phyloP scores from a whole-genome alignment of 106 monocot species.

The Dendrobium catenatum region DNA sequence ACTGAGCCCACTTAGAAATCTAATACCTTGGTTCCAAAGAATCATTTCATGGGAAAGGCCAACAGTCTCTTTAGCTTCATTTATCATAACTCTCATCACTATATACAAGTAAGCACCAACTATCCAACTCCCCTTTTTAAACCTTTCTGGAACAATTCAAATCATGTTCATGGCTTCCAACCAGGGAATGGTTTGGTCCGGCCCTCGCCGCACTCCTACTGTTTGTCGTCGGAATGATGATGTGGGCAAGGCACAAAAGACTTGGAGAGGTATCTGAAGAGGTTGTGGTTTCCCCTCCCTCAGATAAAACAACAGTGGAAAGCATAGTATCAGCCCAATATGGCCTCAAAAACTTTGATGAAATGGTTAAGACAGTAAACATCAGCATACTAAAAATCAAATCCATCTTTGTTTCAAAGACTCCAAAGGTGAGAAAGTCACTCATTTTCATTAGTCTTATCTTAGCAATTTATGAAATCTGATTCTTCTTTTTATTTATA shows the following conservation, averaged over 20 bases:
- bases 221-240: slow-evolving; percentile 33
- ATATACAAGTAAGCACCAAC: slow-evolving; percentile 56
- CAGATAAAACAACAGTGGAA: slow-evolving; percentile 67
- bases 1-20: slow-evolving; percentile 38
- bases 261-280: slow-evolving; percentile 21
- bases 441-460: neutral
- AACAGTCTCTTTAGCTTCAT: slow-evolving; percentile 18
- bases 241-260: slow-evolving; percentile 32
- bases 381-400: slow-evolving; percentile 53
- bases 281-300: slow-evolving; percentile 39
- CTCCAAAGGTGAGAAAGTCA: slow-evolving; percentile 50
- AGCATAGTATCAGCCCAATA: slow-evolving; percentile 69
- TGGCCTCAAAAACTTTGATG: slow-evolving; percentile 32
- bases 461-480: neutral
- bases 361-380: slow-evolving; percentile 37
- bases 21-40: slow-evolving; percentile 25
- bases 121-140: neutral
- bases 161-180: neutral
- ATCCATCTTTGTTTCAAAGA: slow-evolving; percentile 48
- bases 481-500: neutral
- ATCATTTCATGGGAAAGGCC: slow-evolving; percentile 68
- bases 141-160: neutral
- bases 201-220: slow-evolving; percentile 31
- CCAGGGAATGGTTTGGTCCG: slow-evolving; percentile 68
- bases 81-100: slow-evolving; percentile 24